Evolutionary conservation across 495 filamentous ascomycete genomes (phyloP).

Genomic region (Penicillium bialowiezense): DNA sequence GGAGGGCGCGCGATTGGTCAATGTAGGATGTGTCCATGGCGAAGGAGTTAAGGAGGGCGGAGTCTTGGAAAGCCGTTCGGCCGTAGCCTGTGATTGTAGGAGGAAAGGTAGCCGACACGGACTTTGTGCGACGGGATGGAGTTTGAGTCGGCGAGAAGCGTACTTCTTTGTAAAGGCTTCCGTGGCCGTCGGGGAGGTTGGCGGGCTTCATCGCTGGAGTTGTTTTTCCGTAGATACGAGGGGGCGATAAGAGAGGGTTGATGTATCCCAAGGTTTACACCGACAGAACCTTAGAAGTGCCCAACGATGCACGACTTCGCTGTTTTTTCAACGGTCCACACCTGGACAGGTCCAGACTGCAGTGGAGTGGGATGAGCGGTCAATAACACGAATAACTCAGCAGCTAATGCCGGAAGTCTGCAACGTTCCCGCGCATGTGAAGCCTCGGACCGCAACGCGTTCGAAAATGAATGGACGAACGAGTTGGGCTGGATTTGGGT

Average conservation of each 20-base stretch:
- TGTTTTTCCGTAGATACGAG: not conserved
- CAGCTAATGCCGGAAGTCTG: not conserved
- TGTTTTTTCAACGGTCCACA: not conserved
- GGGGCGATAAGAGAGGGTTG: not conserved
- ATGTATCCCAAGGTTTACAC: not conserved
- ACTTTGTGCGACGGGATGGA: conserved; percentile 38
- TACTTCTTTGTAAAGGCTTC: conserved; percentile 47
- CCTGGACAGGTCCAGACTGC: not conserved
- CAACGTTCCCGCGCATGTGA: not conserved
- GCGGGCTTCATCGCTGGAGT: conserved; percentile 31
- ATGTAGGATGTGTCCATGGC: conserved; percentile 32
- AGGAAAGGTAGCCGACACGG: conserved; percentile 34
- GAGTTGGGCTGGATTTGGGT: conserved; percentile 1
- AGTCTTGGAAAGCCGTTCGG: conserved; percentile 7
- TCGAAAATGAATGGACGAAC: not conserved
- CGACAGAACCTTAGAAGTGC: not conserved
- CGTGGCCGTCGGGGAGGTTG: conserved; percentile 36
- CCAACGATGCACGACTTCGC: conserved; percentile 1
- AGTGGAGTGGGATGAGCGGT: conserved; percentile 1
- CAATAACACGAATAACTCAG: conserved; percentile 1
- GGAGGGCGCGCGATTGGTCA: conserved; percentile 39
- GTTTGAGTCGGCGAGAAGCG: conserved; percentile 45
- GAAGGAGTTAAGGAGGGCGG: conserved; percentile 3
- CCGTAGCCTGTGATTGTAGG: conserved; percentile 21
- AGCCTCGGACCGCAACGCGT: not conserved